Evolutionary conservation across 768 basidiomycete species (phyloP).

Genomic region (Tricholomella constricta): DNA sequence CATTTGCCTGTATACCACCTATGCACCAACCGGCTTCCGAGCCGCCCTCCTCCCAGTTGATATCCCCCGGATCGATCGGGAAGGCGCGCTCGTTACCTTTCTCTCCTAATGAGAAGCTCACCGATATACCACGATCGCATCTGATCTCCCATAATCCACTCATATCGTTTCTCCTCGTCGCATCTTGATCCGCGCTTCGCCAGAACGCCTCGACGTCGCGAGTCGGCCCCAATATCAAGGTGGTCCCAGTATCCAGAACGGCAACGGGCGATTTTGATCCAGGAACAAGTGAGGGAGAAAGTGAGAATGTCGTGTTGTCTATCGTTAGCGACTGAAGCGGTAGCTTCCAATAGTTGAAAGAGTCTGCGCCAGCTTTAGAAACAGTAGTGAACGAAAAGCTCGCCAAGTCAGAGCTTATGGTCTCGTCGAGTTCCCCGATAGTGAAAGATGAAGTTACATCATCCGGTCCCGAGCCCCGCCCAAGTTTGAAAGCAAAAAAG

Average conservation of each 20-base stretch:
- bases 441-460: conserved; percentile 46
- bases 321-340: conserved; percentile 47
- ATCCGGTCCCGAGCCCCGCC: conserved; percentile 29
- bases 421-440: conserved; percentile 49
- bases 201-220: conserved; percentile 56
- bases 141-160: conserved; percentile 49
- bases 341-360: conserved; percentile 62
- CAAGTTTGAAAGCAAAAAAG: conserved; percentile 55
- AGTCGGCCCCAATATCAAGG: conserved; percentile 55
- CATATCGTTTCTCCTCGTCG: conserved; percentile 35
- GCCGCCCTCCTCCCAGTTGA: conserved; percentile 49
- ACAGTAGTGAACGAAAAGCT: conserved; percentile 42
- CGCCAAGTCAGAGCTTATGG: conserved; percentile 29
- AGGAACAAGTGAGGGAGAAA: conserved; percentile 47
- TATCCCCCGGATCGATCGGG: conserved; percentile 50
- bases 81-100: conserved; percentile 29
- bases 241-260: conserved; percentile 66
- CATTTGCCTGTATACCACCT: conserved; percentile 57
- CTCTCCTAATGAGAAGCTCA: conserved; percentile 48
- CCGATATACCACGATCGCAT: conserved; percentile 48
- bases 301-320: conserved; percentile 38
- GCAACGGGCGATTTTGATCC: conserved; percentile 48
- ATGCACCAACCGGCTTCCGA: conserved; percentile 50
- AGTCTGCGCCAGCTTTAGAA: conserved; percentile 31
- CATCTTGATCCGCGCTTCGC: conserved; percentile 40